Evolutionary conservation across 176 grass and related monocot genomes (phyloP).

Genomic region (Aegilops speltoides): DNA sequence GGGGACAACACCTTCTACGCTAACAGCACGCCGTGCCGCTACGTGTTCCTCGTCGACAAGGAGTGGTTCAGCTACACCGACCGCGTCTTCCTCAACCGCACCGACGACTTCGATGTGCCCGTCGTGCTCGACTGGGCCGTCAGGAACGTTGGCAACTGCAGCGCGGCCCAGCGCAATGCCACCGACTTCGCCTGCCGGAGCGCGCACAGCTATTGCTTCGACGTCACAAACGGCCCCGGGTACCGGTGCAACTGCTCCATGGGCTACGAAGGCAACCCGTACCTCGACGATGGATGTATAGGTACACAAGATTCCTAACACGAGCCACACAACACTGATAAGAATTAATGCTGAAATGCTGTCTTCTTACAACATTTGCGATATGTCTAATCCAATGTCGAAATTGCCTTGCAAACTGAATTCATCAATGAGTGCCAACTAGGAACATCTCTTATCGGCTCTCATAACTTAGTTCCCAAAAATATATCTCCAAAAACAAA

Average conservation of each 20-base stretch:
- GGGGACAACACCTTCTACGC: too few relatives aligned
- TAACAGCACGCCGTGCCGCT: not conserved
- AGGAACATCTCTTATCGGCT: too few relatives aligned
- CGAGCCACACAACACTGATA: too few relatives aligned
- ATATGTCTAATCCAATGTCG: not conserved
- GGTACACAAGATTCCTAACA: too few relatives aligned
- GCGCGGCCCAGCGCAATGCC: not conserved
- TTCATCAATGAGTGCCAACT: not conserved
- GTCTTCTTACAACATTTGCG: too few relatives aligned
- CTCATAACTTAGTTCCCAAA: too few relatives aligned
- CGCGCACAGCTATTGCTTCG: not conserved
- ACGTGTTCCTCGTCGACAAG: not conserved
- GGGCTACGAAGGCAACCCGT: not conserved
- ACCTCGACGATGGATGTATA: not conserved
- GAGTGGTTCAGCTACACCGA: slow-evolving; percentile 26
- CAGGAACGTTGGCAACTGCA: slow-evolving; percentile 31
- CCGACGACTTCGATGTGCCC: slow-evolving; percentile 22
- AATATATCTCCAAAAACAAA: too few relatives aligned
- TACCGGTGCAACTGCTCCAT: not conserved
- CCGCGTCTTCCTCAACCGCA: not conserved
- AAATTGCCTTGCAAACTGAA: not conserved
- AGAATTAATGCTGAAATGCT: too few relatives aligned
- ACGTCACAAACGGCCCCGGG: not conserved
- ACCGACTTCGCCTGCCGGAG: slow-evolving; percentile 49
- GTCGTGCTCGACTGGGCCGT: slow-evolving; percentile 68